phyloP scores from a whole-genome alignment of 2,329 filamentous ascomycete genomes.

The Nothophaeocryptopus gaeumannii region DNA sequence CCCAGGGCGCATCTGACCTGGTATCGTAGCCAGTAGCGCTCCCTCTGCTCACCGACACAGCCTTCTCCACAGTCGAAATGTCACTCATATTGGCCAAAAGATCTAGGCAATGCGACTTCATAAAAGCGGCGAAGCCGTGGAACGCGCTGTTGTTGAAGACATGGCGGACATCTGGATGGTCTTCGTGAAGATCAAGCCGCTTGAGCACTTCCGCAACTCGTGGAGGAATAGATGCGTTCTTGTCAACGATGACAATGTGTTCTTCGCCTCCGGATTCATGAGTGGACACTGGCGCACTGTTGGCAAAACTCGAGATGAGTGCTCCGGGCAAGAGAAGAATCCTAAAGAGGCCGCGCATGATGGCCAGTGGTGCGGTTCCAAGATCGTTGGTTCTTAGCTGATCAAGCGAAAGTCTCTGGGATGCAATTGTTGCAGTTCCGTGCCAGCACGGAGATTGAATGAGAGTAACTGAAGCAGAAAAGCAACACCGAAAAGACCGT shows the following conservation, averaged over 20 bases:
- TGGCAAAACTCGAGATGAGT: too few relatives aligned
- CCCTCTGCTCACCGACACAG: constrained; percentile 25
- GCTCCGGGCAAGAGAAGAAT: too few relatives aligned
- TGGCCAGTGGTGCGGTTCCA: too few relatives aligned
- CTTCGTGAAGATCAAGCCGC: constrained; percentile 36
- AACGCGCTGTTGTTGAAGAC: constrained; percentile 43
- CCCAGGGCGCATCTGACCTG: constrained; percentile 44
- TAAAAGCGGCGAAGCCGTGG: constrained; percentile 40
- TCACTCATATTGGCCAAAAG: constrained; percentile 41
- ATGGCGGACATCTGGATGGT: constrained; percentile 39
- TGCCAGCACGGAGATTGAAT: neutral
- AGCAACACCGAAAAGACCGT: neutral
- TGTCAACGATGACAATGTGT: constrained; percentile 40
- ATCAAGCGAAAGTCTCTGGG: too few relatives aligned
- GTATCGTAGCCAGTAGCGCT: constrained; percentile 25
- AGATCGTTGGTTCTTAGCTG: too few relatives aligned
- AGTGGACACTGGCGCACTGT: neutral
- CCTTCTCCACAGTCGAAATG: constrained; percentile 43
- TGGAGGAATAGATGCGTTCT: constrained; percentile 30
- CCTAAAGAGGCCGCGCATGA: too few relatives aligned
- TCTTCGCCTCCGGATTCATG: constrained; percentile 30
- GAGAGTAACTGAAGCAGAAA: neutral
- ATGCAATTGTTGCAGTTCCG: neutral
- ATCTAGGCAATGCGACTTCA: constrained; percentile 41
- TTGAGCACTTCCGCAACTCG: constrained; percentile 37